Conservation (phyloP, 2,329 filamentous ascomycete genomes). For the Cladosporium sp. region DNA sequence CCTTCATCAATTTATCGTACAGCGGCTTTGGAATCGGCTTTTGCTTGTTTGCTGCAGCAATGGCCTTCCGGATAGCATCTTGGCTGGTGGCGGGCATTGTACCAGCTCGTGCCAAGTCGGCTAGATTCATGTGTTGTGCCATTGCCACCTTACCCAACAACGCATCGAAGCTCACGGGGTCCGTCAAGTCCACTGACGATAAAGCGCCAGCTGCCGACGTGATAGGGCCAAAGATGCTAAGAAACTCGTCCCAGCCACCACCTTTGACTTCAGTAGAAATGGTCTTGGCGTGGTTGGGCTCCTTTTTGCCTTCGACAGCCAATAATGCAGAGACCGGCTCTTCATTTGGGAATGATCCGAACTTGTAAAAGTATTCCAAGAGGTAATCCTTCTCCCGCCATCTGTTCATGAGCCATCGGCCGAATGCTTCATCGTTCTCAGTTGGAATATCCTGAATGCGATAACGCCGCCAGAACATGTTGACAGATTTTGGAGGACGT, state of each 20-base stretch:
- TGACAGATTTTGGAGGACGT: constrained; percentile 87
- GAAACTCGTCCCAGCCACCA: constrained; percentile 52
- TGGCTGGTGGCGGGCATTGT: constrained; percentile 28
- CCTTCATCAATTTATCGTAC: constrained; percentile 32
- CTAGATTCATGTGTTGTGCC: constrained; percentile 34
- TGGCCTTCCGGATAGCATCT: constrained; percentile 34
- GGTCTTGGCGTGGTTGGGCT: constrained; percentile 43
- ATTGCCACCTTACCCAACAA: constrained; percentile 37
- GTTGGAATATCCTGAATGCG: constrained; percentile 77
- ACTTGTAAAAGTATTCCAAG: constrained; percentile 74
- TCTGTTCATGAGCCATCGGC: constrained; percentile 77
- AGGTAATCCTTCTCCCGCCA: constrained; percentile 93
- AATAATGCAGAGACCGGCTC: constrained; percentile 39
- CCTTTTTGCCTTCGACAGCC: constrained; percentile 40
- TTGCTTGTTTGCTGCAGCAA: constrained; percentile 34
- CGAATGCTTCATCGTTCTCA: constrained; percentile 71
- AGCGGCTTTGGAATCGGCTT: constrained; percentile 31
- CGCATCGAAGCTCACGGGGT: constrained; percentile 38
- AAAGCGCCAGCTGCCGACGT: constrained; percentile 52
- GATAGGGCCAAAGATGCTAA: constrained; percentile 53
- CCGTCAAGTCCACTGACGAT: constrained; percentile 45
- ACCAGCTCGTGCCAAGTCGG: constrained; percentile 25
- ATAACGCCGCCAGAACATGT: constrained; percentile 94
- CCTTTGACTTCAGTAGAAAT: constrained; percentile 53
- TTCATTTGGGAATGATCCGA: constrained; percentile 76